Base-by-base conservation (phyloP, 129 eudicot species). In the Artemisia tridentata region DNA sequence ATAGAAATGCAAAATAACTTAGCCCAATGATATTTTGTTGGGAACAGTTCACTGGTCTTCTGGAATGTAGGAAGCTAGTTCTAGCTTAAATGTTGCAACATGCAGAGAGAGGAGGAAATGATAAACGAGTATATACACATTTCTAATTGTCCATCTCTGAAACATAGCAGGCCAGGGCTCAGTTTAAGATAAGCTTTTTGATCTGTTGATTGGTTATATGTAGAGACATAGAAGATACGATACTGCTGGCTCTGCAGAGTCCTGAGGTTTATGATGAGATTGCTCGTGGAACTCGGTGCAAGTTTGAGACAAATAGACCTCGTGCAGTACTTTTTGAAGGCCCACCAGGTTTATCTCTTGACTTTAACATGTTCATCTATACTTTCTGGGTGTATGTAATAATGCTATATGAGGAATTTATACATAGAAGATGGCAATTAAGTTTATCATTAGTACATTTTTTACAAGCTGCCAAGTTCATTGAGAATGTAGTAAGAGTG, bases 251-350 rank as follows among this genome's bases (percentile, higher is more conserved):
- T 70, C 80, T 95, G 72, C 91, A 86, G 72, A 90, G 99, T 78
- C 97, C 99, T 15, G 99, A 88, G 78, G 88, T 95, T 38, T 95
- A 95, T 83, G 99, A 95, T 74, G 99, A 88, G 69, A 95, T 95
- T 80, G 99, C 99, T 77, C 97, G 92, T 71, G 99, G 97, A 29
- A 95, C 99, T 8, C 85, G 99, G 70, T 83, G 91, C 69, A 95
- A 95, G 72, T 95, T 90, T 76, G 99, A 90, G 97, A 82, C 97
- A 18, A 95, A 88, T 78, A 88, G 99, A 81, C 99, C 99, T 63
- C 91, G 97, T 66, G 97, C 97, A 0, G 97, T 95, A 64, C 91
- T 95, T 68, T 95, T 90, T 58, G 97, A 95, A 81, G 99, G 99
- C 53, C 99, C 99, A 72, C 99, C 99, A 87, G 97, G 99, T 95